Evolutionary conservation across 1,139 yeast genomes (phyloP).

Genomic region (Groenewaldozyma sp.): DNA sequence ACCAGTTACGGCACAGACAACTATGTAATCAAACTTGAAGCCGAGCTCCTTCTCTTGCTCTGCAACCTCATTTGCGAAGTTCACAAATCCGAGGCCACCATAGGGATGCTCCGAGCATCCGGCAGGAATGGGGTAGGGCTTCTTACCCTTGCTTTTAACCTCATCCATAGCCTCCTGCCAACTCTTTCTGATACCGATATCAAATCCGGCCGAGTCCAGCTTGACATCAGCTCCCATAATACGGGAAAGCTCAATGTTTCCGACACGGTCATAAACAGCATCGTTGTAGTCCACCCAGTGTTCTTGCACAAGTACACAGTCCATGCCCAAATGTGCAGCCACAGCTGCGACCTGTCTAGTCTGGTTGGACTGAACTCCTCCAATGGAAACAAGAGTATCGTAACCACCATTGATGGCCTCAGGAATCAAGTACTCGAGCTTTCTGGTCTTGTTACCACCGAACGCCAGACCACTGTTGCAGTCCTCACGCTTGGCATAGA

Average conservation of each 20-base stretch:
- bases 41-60: conserved; percentile 9
- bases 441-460: conserved; percentile 7
- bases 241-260: conserved; percentile 6
- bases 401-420: conserved; percentile 7
- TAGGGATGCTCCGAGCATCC: conserved; percentile 9
- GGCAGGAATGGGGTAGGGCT: conserved; percentile 8
- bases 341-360: conserved; percentile 7
- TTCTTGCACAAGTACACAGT: conserved; percentile 6
- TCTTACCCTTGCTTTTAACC: conserved; percentile 6
- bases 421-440: conserved; percentile 6
- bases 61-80: conserved; percentile 6
- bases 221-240: conserved; percentile 7
- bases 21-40: conserved; percentile 8
- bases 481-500: conserved; percentile 6
- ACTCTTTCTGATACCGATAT: conserved; percentile 6
- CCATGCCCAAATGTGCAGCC: conserved; percentile 7
- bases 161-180: conserved; percentile 6
- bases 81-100: conserved; percentile 7
- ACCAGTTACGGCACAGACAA: conserved; percentile 8
- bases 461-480: conserved; percentile 7
- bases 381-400: conserved; percentile 6
- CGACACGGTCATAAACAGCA: conserved; percentile 6
- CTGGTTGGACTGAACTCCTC: conserved; percentile 7
- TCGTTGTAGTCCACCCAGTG: conserved; percentile 7
- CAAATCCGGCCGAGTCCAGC: conserved; percentile 5